Conservation (phyloP, 108 stramenopile genomes). For the Fistulifera pelliculosa region DNA sequence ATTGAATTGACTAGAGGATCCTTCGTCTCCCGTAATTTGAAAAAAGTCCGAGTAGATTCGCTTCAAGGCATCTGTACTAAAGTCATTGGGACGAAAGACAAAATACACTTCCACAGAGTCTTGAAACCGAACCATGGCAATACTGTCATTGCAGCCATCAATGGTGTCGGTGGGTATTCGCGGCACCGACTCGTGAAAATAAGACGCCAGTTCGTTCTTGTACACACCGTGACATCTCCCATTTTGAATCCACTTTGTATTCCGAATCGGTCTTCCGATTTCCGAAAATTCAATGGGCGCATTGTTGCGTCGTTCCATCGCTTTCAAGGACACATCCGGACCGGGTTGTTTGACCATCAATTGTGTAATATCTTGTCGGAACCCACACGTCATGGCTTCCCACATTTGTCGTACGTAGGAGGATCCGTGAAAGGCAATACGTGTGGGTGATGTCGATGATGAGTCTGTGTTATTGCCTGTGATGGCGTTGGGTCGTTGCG, state of each 20-base stretch:
- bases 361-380: background rate
- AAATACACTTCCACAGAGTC: conserved; percentile 10
- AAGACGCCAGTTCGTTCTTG: background rate
- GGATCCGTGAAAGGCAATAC: conserved; percentile 12
- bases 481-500: background rate
- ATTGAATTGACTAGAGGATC: background rate
- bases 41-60: conserved; percentile 1
- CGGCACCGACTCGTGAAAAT: background rate
- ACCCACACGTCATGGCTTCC: conserved; percentile 10
- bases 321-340: background rate
- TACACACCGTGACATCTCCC: no score
- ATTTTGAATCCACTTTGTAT: no score
- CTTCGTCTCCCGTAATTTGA: no score
- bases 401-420: conserved; percentile 21
- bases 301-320: background rate
- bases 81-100: conserved; percentile 20
- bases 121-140: conserved; percentile 24
- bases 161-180: background rate
- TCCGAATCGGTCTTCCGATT: background rate
- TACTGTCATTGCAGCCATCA: conserved; percentile 15
- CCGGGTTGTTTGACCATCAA: background rate
- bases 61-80: background rate
- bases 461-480: background rate
- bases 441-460: background rate
- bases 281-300: background rate